phyloP scores from a whole-genome alignment of 2,329 filamentous ascomycete genomes.

The Microsporum ferrugineum region DNA sequence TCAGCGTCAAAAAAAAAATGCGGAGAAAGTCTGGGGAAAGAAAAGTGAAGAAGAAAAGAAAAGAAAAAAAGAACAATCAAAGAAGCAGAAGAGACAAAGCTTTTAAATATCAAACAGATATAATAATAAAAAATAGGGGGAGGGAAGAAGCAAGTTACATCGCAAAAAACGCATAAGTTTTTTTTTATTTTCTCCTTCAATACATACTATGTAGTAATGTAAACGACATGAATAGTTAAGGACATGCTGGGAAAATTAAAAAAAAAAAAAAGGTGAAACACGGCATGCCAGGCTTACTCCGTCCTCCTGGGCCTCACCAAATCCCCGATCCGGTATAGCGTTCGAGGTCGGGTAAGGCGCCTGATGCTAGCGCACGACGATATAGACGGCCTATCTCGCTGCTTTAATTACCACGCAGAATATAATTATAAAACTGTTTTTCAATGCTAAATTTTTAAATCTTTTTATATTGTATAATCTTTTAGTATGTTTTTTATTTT shows the following conservation, averaged over 20 bases:
- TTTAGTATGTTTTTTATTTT: too few relatives aligned
- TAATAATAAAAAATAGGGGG: background rate
- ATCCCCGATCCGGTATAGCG: too few relatives aligned
- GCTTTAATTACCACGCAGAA: too few relatives aligned
- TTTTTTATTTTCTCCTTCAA: background rate
- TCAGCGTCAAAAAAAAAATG: background rate
- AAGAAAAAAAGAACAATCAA: background rate
- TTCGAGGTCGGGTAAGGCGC: too few relatives aligned
- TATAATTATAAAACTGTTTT: too few relatives aligned
- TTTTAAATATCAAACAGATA: background rate
- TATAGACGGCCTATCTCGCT: too few relatives aligned
- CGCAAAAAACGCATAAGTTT: background rate
- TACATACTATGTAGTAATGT: background rate
- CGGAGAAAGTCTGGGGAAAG: slow-evolving; percentile 1
- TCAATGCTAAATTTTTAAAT: too few relatives aligned
- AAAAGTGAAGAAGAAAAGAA: background rate
- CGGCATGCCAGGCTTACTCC: background rate
- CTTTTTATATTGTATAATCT: too few relatives aligned
- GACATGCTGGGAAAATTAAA: background rate
- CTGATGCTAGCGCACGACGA: too few relatives aligned
- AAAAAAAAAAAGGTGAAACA: background rate
- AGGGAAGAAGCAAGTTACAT: background rate
- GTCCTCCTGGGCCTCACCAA: background rate
- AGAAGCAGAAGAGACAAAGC: background rate
- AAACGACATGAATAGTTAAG: too few relatives aligned